Conservation (phyloP, 176 grass and related monocot genomes). For the Bothriochloa decipiens region DNA sequence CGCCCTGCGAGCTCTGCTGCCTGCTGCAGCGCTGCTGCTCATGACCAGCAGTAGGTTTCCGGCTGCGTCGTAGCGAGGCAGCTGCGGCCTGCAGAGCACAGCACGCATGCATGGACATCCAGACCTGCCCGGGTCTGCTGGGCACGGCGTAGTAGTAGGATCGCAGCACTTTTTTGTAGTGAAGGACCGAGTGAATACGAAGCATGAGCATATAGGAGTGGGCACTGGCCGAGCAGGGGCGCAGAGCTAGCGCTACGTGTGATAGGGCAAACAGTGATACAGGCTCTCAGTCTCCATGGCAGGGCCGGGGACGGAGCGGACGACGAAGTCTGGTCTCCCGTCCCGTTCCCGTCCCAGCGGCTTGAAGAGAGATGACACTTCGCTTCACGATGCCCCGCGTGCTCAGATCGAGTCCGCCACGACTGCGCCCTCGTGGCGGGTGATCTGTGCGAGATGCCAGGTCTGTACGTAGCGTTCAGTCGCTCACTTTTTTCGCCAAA, state of each 20-base stretch:
- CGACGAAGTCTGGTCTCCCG: slow-evolving; percentile 31
- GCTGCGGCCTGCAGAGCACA: background rate
- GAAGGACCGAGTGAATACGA: background rate
- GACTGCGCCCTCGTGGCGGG: slow-evolving; percentile 2
- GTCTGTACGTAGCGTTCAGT: background rate
- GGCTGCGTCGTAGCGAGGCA: slow-evolving; percentile 25
- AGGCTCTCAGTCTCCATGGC: slow-evolving; percentile 26
- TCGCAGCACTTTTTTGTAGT: slow-evolving; percentile 1
- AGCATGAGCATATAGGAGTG: background rate
- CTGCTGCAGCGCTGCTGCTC: slow-evolving; percentile 2
- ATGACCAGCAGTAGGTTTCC: slow-evolving; percentile 43
- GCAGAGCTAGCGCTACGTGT: slow-evolving; percentile 12
- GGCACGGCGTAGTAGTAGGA: background rate
- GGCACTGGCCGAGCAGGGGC: background rate
- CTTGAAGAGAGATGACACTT: background rate
- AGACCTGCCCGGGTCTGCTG: slow-evolving; percentile 14
- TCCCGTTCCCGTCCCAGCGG: background rate
- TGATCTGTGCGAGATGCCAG: background rate
- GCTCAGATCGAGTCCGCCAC: background rate
- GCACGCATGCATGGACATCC: slow-evolving; percentile 20
- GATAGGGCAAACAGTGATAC: slow-evolving; percentile 33
- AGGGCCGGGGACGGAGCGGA: background rate
- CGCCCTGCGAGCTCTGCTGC: slow-evolving; percentile 20
- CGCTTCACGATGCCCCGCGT: slow-evolving; percentile 9
- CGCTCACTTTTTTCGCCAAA: background rate